Base-by-base conservation (phyloP, 768 basidiomycete species). In the Leccinellum luteum region DNA sequence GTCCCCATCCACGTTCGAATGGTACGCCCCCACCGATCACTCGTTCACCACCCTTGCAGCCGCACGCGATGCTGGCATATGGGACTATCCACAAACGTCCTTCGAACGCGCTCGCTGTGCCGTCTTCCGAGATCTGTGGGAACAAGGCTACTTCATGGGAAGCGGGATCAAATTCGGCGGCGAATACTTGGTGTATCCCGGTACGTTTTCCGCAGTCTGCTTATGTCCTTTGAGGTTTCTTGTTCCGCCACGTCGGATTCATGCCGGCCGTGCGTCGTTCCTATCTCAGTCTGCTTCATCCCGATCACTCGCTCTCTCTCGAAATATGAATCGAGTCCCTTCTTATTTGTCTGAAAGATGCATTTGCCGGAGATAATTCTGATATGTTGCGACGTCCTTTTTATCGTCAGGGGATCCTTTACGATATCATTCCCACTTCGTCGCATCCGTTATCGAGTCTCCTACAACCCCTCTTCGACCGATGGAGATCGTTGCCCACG, bases 371-470 rank as follows among this genome's bases (percentile, higher is more conserved):
- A 56, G 31, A 47, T 52, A 17, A 41, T 57, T 41, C 51, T 62
- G 41, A 63, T 50, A 8, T 50, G 31, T 55, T 19, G 31, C 15
- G 27, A 30, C n/a, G 28, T 61, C 19, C 51, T 47, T 48, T 28
- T 48, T 52, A 48, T 43, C 34, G 27, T 35, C 59, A 96, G 94
- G 94, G 55, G 94, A 99, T 70, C 94, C 95, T 9, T 74, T 98
- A 52, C 83, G 97, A 25, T 99, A 96, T 71, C 97, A 99, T 68
- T 97, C 96, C 3, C 97, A 99, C 71, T 98, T 98, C 69, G 86
- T 87, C 21, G 90, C 90, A 21, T 86, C 90, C 6, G 90, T 97
- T 13, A 72, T 92, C 30, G 81, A 89, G 13, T 84, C 89, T 7
- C 83, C 83, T 2, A 61, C 71, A 48, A 67, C 84, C 13, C 62